Conservation (phyloP, 164 flowering plant genomes). For the Magnolia kwangsiensis region DNA sequence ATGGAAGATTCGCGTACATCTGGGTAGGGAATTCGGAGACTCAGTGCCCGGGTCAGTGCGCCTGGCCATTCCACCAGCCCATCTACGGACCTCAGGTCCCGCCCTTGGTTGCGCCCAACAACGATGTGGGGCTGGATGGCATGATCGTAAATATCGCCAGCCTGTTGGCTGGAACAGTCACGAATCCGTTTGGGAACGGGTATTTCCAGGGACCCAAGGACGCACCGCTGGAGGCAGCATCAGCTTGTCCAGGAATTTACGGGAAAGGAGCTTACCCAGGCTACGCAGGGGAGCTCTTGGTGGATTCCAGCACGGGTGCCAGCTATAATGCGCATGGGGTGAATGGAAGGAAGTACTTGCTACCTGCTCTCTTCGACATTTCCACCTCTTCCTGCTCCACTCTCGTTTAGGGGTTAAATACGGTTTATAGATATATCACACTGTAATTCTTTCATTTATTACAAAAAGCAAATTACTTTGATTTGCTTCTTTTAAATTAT, state of each 20-base stretch:
- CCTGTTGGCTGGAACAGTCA: slow-evolving; percentile 49
- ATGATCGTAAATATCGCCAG: slow-evolving; percentile 53
- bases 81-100: slow-evolving; percentile 59
- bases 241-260: slow-evolving; percentile 56
- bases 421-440: not conserved
- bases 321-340: slow-evolving; percentile 57
- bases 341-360: slow-evolving; percentile 47
- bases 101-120: slow-evolving; percentile 55
- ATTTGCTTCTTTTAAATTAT: not conserved
- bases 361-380: slow-evolving; percentile 54
- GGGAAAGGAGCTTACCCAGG: slow-evolving; percentile 64
- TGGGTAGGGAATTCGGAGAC: slow-evolving; percentile 68
- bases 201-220: slow-evolving; percentile 43
- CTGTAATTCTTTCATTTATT: not conserved
- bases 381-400: slow-evolving; percentile 42
- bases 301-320: slow-evolving; percentile 42
- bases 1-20: slow-evolving; percentile 45
- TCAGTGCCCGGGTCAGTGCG: slow-evolving; percentile 64
- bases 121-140: slow-evolving; percentile 60
- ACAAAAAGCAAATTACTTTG: slow-evolving; percentile 5
- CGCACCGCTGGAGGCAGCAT: slow-evolving; percentile 53
- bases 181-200: slow-evolving; percentile 59
- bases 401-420: slow-evolving; percentile 16
- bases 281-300: slow-evolving; percentile 46
- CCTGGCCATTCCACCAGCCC: slow-evolving; percentile 73